Percentiles rank a stretch among this genome's conserved stretches.
Evolutionary conservation across 768 basidiomycete genomes (phyloP).

Genomic region (Rhodotorula graminis): DNA sequence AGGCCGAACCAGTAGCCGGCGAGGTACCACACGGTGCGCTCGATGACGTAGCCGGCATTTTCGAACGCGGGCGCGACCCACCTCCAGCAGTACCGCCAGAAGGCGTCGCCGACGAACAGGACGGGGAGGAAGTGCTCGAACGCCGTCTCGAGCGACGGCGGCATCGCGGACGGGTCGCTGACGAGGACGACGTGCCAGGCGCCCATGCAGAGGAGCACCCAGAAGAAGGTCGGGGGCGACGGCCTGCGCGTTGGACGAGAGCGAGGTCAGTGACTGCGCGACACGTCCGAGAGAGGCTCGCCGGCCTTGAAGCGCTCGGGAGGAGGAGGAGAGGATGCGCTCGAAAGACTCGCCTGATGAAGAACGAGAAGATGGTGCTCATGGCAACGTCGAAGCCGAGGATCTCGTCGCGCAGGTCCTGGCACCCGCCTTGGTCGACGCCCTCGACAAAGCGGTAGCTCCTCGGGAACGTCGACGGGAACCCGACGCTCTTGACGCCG

Average conservation of each 20-base stretch:
- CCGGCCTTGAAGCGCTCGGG: too few relatives aligned
- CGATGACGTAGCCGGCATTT: constrained; percentile 57
- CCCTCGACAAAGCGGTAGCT: constrained; percentile 58
- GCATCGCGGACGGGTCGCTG: constrained; percentile 54
- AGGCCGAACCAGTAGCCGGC: constrained; percentile 73
- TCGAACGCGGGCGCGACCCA: constrained; percentile 68
- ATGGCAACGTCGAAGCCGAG: constrained; percentile 69
- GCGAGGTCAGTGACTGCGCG: too few relatives aligned
- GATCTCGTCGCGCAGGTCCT: constrained; percentile 65
- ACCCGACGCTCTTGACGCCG: constrained; percentile 67
- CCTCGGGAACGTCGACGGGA: constrained; percentile 69
- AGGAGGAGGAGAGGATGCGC: too few relatives aligned
- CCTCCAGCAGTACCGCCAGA: constrained; percentile 72
- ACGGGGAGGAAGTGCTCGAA: constrained; percentile 73
- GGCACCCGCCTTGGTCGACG: constrained; percentile 59
- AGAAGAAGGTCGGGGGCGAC: constrained; percentile 58
- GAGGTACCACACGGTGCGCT: constrained; percentile 68
- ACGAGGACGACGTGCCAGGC: constrained; percentile 81
- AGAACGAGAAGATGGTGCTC: constrained; percentile 62
- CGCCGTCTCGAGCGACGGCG: constrained; percentile 56
- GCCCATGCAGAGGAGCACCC: constrained; percentile 45
- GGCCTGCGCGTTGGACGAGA: constrained; percentile 56
- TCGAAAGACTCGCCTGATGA: constrained; percentile 60
- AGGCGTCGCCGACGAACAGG: constrained; percentile 69
- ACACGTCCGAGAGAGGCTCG: not conserved